Evolutionary conservation across 768 basidiomycete genomes (phyloP), one percentile per base, ranked within the genome.

Genomic region (Lenzites betulinus): DNA sequence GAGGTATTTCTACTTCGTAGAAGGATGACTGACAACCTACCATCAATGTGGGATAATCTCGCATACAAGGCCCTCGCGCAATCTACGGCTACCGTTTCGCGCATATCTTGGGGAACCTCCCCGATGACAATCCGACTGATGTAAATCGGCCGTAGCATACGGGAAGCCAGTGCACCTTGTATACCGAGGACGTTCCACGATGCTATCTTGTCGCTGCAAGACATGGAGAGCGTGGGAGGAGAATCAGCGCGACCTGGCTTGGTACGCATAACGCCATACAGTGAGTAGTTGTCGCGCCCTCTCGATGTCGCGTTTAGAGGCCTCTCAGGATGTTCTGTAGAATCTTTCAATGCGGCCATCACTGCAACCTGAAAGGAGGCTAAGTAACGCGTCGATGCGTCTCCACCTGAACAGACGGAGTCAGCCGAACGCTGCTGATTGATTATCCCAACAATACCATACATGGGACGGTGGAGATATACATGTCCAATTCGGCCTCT

Each of bases 241-340:
- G 94, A 89, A 69, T 98, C 95, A 0, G 92, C 90, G 53, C 95
- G 85, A 2, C 94, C 96, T 6, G 95, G 95, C 69, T 98, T 98
- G 0, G 96, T 97, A 33, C 95, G 90, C 46, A 98, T 75, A 9
- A 89, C 87, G 6, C 92, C 90, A 22, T 85, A 75, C 18, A 87
- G 77, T 5, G 83, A 66, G 71, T 96, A 98, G 53, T 91, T 86
- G 66, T 91, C 85, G 20, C 95, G 81, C 3, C 95, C 95, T 56
- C 96, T 77, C 1, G 89, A 82, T 1, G 83, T 78, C 9, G 70
- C 67, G 39, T 69, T 74, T 1, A 75, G 60, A 2, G 78, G 69
- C 1, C 80, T 65, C 1, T 52, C 60, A 0, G 69, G 63, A 13
- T 71, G 69, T 5, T 73, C 12, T 71, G n/a, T 74, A 61, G 83